Evolutionary conservation across 1,139 yeast species (phyloP).

Genomic region (Candida neerlandica): DNA sequence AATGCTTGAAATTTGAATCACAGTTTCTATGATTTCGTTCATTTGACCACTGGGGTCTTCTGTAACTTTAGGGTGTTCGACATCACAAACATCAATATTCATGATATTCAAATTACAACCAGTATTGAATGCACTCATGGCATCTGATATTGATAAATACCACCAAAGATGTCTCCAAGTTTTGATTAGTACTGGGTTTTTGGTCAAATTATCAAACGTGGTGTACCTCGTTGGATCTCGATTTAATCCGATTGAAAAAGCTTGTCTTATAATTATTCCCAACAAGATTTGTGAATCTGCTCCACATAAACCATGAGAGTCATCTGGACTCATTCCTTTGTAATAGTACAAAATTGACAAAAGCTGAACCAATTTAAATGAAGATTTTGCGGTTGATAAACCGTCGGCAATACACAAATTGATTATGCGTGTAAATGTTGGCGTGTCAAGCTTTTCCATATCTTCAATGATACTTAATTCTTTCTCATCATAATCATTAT

Average conservation of each 20-base stretch:
- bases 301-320: slow-evolving; percentile 48
- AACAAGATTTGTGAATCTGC: slow-evolving; percentile 44
- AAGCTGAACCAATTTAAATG: slow-evolving; percentile 37
- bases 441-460: slow-evolving; percentile 27
- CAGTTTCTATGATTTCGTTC: slow-evolving; percentile 18
- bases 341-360: slow-evolving; percentile 38
- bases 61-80: slow-evolving; percentile 26
- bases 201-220: slow-evolving; percentile 34
- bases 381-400: slow-evolving; percentile 30
- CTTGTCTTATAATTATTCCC: slow-evolving; percentile 43
- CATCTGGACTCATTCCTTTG: slow-evolving; percentile 43
- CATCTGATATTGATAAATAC: slow-evolving; percentile 34
- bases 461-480: slow-evolving; percentile 34
- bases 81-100: slow-evolving; percentile 35
- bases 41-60: slow-evolving; percentile 23
- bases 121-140: slow-evolving; percentile 35
- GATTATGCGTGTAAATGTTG: slow-evolving; percentile 28
- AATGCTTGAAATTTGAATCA: slow-evolving; percentile 24
- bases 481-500: slow-evolving; percentile 30
- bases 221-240: slow-evolving; percentile 42
- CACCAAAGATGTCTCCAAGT: slow-evolving; percentile 47
- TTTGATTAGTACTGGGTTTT: slow-evolving; percentile 28
- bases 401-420: slow-evolving; percentile 38
- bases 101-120: slow-evolving; percentile 36
- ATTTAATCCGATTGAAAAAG: slow-evolving; percentile 46